phyloP scores from a whole-genome alignment of 2,329 filamentous ascomycete genomes.

The Cladobotryum mycophilum region DNA sequence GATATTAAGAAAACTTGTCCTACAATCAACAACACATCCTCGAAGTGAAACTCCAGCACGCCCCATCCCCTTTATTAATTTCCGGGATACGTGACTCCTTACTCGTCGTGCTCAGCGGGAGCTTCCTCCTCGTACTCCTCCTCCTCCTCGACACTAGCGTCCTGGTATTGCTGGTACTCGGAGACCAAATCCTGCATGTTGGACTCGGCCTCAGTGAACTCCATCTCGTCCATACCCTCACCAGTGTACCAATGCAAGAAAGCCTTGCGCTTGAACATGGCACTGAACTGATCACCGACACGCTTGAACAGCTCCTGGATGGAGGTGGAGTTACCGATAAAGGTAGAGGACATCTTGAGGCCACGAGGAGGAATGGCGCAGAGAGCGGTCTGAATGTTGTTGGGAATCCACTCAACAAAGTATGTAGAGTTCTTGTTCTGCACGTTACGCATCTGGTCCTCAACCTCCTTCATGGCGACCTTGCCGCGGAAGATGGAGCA shows the following conservation, averaged over 20 bases:
- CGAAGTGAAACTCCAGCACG: neutral
- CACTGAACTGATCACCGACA: constrained; percentile 98
- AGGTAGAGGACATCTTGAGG: constrained; percentile 98
- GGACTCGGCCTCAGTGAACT: constrained; percentile 99
- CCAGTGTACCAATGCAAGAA: constrained; percentile 99
- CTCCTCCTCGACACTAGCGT: constrained; percentile 92
- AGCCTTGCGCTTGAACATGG: constrained; percentile 99
- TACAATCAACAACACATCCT: neutral
- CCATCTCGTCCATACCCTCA: constrained; percentile 99
- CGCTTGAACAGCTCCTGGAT: constrained; percentile 99
- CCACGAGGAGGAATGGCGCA: constrained; percentile 98
- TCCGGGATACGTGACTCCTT: neutral
- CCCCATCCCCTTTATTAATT: neutral
- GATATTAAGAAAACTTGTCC: neutral
- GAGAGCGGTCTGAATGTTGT: constrained; percentile 99
- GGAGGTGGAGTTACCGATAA: constrained; percentile 97
- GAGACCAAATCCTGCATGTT: constrained; percentile 99
- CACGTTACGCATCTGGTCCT: constrained; percentile 99
- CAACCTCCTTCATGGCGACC: constrained; percentile 99
- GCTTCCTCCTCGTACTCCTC: constrained; percentile 92
- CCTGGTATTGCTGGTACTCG: constrained; percentile 99
- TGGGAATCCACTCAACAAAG: constrained; percentile 99
- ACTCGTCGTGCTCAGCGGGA: constrained; percentile 31
- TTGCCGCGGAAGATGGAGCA: constrained; percentile 99
- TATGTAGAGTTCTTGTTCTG: constrained; percentile 99